Conservation (phyloP, 345 rosid genomes). For the Zanthoxylum bungeanum region DNA sequence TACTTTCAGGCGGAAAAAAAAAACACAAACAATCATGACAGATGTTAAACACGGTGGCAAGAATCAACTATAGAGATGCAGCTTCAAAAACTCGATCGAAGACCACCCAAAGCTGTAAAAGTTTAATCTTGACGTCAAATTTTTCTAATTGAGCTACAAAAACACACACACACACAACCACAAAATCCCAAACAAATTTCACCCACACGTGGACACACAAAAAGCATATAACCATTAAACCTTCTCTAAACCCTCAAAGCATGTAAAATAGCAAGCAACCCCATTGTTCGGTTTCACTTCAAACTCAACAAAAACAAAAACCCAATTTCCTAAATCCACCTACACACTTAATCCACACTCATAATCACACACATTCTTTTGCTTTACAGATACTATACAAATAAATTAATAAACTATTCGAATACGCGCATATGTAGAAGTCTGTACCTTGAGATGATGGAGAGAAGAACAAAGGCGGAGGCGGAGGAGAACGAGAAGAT, state of each 20-base stretch:
- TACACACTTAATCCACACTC: neutral
- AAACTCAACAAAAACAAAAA: neutral
- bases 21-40: neutral
- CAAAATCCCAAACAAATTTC: neutral
- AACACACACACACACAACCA: too few relatives aligned
- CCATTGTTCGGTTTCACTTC: too few relatives aligned
- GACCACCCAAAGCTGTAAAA: neutral
- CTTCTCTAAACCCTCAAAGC: neutral
- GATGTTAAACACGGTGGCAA: neutral
- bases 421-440: neutral
- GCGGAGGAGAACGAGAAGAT: constrained; percentile 54
- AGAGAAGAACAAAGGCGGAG: constrained; percentile 59
- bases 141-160: neutral
- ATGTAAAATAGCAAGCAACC: neutral
- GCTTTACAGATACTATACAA: neutral
- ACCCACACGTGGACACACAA: too few relatives aligned
- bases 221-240: neutral
- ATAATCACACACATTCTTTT: neutral
- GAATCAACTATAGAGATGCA: neutral
- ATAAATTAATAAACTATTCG: neutral
- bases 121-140: neutral
- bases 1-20: constrained; percentile 1
- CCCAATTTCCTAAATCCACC: neutral
- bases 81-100: neutral
- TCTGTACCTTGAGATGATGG: constrained; percentile 47